Percentiles rank a stretch among this genome's conserved stretches.
These are phyloP conservation scores for Oryza punctata DNA, from an alignment of 176 grass and related monocot genomes.

Conservation along the genomic window DNA sequence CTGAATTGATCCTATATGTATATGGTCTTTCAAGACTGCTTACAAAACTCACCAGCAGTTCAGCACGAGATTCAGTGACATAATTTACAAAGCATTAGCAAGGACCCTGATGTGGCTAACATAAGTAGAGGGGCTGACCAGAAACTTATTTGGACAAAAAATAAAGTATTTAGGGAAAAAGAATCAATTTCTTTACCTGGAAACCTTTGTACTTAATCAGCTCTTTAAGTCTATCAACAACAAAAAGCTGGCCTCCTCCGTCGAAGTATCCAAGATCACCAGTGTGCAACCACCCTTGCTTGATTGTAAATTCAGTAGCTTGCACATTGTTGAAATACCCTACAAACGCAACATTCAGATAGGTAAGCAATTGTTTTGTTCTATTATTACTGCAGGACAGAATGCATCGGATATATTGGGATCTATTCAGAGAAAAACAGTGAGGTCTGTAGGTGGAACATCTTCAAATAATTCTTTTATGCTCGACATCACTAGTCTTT, in stretches of 20 bases:
- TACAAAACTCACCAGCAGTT: conserved; percentile 13
- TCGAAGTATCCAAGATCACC: conserved; percentile 93
- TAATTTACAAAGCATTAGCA: neutral
- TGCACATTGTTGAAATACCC: conserved; percentile 93
- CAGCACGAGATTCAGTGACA: neutral
- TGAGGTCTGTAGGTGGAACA: neutral
- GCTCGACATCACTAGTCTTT: neutral
- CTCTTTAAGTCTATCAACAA: conserved; percentile 97
- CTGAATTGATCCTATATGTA: neutral
- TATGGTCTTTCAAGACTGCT: neutral
- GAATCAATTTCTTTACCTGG: conserved; percentile 51
- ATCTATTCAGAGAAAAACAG: neutral
- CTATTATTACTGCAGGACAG: neutral
- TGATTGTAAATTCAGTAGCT: conserved; percentile 86
- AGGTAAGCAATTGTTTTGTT: conserved; percentile 6
- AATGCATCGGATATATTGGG: neutral
- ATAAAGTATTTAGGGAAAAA: neutral
- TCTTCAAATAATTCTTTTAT: neutral
- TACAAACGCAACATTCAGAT: conserved; percentile 32
- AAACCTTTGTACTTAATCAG: conserved; percentile 97
- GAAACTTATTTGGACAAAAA: no score
- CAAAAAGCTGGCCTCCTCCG: conserved; percentile 67
- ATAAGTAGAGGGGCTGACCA: neutral
- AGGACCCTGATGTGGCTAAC: neutral
- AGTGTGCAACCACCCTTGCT: conserved; percentile 89